phyloP scores from a whole-genome alignment of 306 rosid species.

The Spatholobus suberectus region DNA sequence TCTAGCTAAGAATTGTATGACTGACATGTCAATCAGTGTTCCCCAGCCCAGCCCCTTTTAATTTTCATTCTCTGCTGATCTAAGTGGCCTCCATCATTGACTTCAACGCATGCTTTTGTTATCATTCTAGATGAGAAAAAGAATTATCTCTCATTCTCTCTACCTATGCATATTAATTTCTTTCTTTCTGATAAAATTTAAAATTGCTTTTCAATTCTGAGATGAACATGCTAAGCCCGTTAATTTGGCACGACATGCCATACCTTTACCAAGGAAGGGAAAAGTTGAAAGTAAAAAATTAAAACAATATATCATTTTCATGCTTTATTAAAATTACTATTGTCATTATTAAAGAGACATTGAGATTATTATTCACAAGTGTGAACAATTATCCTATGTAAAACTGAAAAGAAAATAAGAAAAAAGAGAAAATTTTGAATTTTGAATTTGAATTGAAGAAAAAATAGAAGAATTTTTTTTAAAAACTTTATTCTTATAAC shows the following conservation, averaged over 20 bases:
- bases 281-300: no score
- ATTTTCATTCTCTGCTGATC: slow-evolving; percentile 23
- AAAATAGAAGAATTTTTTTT: no score
- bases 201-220: background rate
- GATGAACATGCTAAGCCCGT: background rate
- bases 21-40: slow-evolving; percentile 64
- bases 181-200: no score
- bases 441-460: no score
- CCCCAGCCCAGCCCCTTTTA: slow-evolving; percentile 21
- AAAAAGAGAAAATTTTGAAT: no score
- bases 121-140: slow-evolving; percentile 51
- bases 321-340: no score
- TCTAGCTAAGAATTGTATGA: slow-evolving; percentile 39
- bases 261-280: background rate
- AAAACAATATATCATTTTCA: no score
- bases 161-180: background rate
- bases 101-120: slow-evolving; percentile 68
- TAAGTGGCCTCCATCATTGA: slow-evolving; percentile 57
- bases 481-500: no score
- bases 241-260: background rate
- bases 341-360: no score
- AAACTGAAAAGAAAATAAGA: no score
- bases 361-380: no score
- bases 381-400: no score
- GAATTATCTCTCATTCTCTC: background rate